Base-by-base conservation (phyloP, 129 eudicot genomes). In the Heracleum sosnowskyi region DNA sequence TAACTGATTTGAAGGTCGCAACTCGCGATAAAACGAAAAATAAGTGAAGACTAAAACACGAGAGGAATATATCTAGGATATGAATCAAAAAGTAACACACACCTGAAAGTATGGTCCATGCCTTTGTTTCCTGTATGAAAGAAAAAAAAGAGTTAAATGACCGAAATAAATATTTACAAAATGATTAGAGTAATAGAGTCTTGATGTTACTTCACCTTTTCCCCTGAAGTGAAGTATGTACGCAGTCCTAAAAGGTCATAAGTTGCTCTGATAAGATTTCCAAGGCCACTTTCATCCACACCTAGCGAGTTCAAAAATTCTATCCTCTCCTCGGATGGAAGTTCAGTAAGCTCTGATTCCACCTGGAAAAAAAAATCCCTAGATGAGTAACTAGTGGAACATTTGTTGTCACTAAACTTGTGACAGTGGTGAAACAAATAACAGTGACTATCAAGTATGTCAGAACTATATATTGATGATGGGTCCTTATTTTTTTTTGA, bases 21-120 rank as follows among this genome's bases (percentile, higher is more conserved):
- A 41, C 9, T 26, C 15, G 35, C 2, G 5, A 41, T 20, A 37
- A 8, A 71, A 55, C n/a, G n/a, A 62, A n/a, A 41, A 26, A 34
- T 17, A 3, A 26, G 44, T 42, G 41, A 62, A 57, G 24, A n/a
- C 44, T 60, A 74, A 36, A 57, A 20, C 20, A 41, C 39, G 7
- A 41, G 34, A 31, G n/a, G 79, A 57, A 46, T 74, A 60, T 46
- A 77, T 72, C 68, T 35, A 6, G 5, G 41, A 41, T 0, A 28
- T 35, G 4, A 18, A 71, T 64, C 37, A 75, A 69, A 22, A 76
- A 83, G 68, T 68, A 39, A 60, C 57, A 37, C 81, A 75, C 72
- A 90, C 99, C 99, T 84, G 99, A 82, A 84, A 85, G 94, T 83
- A 95, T 95, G 63, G 99, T 95, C 99, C 98, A 92, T 69, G 99